Evolutionary conservation across 768 basidiomycete genomes (phyloP).

Genomic region (Chiua virens): DNA sequence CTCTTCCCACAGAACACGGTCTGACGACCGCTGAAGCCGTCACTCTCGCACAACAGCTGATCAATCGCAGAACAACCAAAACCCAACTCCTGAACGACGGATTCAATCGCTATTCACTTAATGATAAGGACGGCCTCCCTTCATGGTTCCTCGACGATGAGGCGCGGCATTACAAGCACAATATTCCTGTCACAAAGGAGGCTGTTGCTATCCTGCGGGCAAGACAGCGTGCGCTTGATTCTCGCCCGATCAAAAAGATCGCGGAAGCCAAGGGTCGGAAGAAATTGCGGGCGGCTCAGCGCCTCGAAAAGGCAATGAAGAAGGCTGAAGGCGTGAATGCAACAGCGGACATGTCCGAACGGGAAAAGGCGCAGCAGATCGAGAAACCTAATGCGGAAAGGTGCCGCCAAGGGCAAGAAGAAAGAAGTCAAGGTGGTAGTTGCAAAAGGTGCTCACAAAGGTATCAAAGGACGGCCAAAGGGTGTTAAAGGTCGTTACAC

Average conservation of each 20-base stretch:
- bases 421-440: constrained; percentile 87
- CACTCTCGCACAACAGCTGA: constrained; percentile 85
- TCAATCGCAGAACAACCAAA: constrained; percentile 87
- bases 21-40: constrained; percentile 87
- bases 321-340: constrained; percentile 93
- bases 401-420: constrained; percentile 67
- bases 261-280: constrained; percentile 98
- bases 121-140: constrained; percentile 89
- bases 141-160: constrained; percentile 99
- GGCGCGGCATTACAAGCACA: constrained; percentile 86
- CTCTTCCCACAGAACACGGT: constrained; percentile 59
- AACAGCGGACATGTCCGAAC: constrained; percentile 88
- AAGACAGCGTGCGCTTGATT: constrained; percentile 91
- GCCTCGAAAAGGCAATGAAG: constrained; percentile 89
- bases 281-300: constrained; percentile 83
- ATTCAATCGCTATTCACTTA: constrained; percentile 91
- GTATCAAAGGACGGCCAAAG: constrained; percentile 89
- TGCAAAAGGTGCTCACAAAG: constrained; percentile 87
- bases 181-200: constrained; percentile 96
- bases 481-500: constrained; percentile 94
- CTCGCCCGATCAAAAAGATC: constrained; percentile 97
- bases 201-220: constrained; percentile 82
- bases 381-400: constrained; percentile 88
- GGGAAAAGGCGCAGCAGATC: constrained; percentile 92
- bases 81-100: constrained; percentile 92